Percentiles rank a stretch among this genome's conserved stretches.
Evolutionary conservation across 1,284 basidiomycete species (phyloP).

Genomic region (Fomitiporia mediterranea): DNA sequence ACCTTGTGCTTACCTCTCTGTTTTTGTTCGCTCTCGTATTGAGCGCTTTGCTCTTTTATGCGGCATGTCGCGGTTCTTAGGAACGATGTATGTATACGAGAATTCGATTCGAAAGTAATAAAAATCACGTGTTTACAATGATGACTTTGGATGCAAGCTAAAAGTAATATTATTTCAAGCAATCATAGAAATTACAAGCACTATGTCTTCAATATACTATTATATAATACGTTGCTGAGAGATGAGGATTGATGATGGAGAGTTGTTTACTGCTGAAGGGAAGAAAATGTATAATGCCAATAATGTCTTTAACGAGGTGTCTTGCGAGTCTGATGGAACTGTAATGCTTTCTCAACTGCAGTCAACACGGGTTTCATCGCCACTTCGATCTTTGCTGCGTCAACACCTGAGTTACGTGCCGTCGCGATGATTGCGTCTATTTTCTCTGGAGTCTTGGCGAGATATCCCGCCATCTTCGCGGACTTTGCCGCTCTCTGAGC

Average conservation of each 20-base stretch:
- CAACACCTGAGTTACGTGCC: conserved; percentile 58
- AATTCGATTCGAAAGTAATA: no score
- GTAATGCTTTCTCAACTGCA: conserved; percentile 40
- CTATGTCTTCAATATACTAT: neutral
- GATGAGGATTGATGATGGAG: neutral
- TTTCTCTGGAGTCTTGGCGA: conserved; percentile 76
- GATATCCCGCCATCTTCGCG: conserved; percentile 80
- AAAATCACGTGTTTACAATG: neutral
- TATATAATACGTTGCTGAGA: neutral
- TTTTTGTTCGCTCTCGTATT: conserved; percentile 17
- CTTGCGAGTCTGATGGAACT: conserved; percentile 20
- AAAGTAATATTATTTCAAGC: no score
- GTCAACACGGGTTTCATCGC: conserved; percentile 67
- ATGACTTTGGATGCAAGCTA: neutral
- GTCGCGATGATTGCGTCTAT: conserved; percentile 68
- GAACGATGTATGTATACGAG: conserved; percentile 30
- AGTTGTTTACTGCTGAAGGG: neutral
- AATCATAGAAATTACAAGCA: neutral
- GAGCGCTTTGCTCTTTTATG: conserved; percentile 25
- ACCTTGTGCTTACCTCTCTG: conserved; percentile 9
- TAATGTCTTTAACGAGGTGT: conserved; percentile 8
- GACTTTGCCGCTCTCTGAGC: conserved; percentile 71
- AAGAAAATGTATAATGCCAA: neutral
- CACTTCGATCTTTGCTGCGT: conserved; percentile 58
- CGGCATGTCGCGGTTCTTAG: conserved; percentile 18